Evolutionary conservation across 1,284 basidiomycete species (phyloP), one percentile per base, ranked within the genome.

Genomic region (Cryptococcus sp.): DNA sequence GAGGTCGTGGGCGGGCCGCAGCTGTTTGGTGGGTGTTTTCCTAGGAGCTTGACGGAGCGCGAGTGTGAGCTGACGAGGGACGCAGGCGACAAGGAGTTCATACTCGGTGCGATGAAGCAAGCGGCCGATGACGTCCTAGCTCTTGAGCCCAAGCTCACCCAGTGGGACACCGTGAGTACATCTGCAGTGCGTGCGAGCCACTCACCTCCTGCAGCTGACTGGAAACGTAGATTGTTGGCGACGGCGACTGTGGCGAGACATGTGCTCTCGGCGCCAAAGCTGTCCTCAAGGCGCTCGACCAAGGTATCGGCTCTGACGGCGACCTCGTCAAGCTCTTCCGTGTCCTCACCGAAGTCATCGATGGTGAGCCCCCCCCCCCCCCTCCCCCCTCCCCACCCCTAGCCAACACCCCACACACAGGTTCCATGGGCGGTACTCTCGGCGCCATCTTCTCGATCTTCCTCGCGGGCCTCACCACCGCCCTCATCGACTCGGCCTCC

Each of bases 111-210:
- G 1, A 69, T 75, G 60, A 65, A 59, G 39, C 51, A 51, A 0
- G 70, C 71, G 2, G 59, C 68, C 1, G 64, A 69, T 38, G 68
- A 70, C 55, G 69, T 71, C 2, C 62, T 75, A n/a, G 66, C 66
- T 1, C 63, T 72, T 18, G 79, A 80, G 67, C 79, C 79, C 0
- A 70, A 75, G 45, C 62, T 80, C 38, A 80, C 79, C 8, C 67
- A 72, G 58, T 79, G 78, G 72, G 79, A 80, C 64, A 80, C 79
- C 5, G 70, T 70, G 38, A 62, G 70, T 63, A 8, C 15, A 5
- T 7, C 6, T 20, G 6, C 23, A n/a, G 16, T 9, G 43, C 2
- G 8, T 5, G 48, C 38, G 38, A 37, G 18, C 11, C 15, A 12
- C 3, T 18, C 48, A 36, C 13, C 4, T 12, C 43, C 23, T 5